Evolutionary conservation across 345 rosid species (phyloP).

Genomic region (Ricinus communis): DNA sequence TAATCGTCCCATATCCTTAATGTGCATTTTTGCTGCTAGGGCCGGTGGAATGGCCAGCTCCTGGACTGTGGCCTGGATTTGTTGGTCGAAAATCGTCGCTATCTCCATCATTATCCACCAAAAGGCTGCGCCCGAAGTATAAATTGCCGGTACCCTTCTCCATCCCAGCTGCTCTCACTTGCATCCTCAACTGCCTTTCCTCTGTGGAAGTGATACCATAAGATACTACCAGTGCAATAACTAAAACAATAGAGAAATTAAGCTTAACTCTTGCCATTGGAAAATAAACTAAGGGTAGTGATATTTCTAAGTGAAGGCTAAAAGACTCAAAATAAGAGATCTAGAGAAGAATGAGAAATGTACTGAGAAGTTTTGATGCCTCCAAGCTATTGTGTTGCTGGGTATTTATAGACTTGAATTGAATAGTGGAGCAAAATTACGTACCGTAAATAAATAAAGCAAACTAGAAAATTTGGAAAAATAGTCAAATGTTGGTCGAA

Average conservation of each 20-base stretch:
- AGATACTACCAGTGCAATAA: slow-evolving; percentile 21
- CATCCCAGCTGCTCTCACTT: background rate
- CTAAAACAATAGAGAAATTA: slow-evolving; percentile 11
- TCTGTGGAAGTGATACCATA: slow-evolving; percentile 24
- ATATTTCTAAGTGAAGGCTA: background rate
- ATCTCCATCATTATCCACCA: background rate
- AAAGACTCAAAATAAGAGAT: background rate
- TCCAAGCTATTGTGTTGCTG: background rate
- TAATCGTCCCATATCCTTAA: background rate
- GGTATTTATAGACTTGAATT: slow-evolving; percentile 35
- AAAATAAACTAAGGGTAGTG: background rate
- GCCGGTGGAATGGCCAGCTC: slow-evolving; percentile 49
- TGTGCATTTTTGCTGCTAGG: slow-evolving; percentile 4
- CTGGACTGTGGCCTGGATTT: slow-evolving; percentile 56
- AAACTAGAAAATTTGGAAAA: background rate
- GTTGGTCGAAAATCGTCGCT: slow-evolving; percentile 45
- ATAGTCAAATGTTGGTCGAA: background rate
- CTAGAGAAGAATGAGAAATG: background rate
- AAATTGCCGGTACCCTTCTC: background rate
- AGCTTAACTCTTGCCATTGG: slow-evolving; percentile 28
- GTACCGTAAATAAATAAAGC: background rate
- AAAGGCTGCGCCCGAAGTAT: slow-evolving; percentile 19
- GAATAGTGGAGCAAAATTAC: slow-evolving; percentile 5
- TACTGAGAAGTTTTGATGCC: slow-evolving; percentile 12
- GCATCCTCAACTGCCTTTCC: slow-evolving; percentile 23